Evolutionary conservation across 2,329 filamentous ascomycete species (phyloP).

Genomic region (Penicillium sp.): DNA sequence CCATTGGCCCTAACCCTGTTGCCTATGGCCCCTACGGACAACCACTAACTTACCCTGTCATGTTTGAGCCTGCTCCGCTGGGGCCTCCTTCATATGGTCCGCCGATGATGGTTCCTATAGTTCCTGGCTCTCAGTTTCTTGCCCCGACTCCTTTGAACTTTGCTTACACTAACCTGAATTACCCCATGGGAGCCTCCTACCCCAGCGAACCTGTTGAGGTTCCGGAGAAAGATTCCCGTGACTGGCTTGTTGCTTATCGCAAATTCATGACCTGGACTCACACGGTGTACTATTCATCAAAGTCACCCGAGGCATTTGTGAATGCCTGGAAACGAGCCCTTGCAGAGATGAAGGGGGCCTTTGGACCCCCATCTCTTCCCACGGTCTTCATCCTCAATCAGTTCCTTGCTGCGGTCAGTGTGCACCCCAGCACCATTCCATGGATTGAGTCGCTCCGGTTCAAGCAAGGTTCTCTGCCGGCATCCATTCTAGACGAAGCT

Average conservation of each 20-base stretch:
- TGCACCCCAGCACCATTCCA: not conserved
- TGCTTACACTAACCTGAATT: not conserved
- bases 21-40: not conserved
- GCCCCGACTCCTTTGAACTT: not conserved
- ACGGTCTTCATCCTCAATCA: not conserved
- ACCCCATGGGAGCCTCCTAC: not conserved
- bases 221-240: not conserved
- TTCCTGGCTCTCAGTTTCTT: not conserved
- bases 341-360: not conserved
- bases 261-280: constrained; percentile 1
- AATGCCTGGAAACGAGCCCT: not conserved
- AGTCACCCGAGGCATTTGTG: not conserved
- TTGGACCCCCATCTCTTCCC: not conserved
- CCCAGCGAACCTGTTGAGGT: not conserved
- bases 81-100: not conserved
- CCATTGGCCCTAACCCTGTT: not conserved
- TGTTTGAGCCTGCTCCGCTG: not conserved
- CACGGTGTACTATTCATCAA: not conserved
- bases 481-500: not conserved
- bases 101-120: not conserved
- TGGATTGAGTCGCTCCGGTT: not conserved
- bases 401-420: constrained; percentile 1
- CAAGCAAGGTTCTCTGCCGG: not conserved
- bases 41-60: not conserved
- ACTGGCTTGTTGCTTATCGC: not conserved